Evolutionary conservation across 2,329 filamentous ascomycete genomes (phyloP), one percentile per base, ranked within the genome.

Genomic region (Claviceps arundinis): DNA sequence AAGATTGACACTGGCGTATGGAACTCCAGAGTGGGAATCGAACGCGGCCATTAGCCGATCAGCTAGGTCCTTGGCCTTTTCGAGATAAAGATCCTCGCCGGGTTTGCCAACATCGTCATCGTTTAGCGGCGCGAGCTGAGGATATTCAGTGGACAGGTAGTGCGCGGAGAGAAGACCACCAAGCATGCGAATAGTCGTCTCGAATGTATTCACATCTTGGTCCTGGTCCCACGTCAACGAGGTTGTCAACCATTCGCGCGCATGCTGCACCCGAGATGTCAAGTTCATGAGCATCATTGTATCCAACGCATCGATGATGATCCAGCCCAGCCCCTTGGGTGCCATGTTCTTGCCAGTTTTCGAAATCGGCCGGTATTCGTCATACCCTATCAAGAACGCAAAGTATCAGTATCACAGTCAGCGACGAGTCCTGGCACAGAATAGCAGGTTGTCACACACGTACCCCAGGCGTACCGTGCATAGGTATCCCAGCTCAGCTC

Each of bases 231-330:
- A 97, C 11, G 82, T 84, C 56, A 97, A 70, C 7, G 82, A 82
- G 4, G 81, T 84, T 1, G 87, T 77, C 47, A 98, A 81, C 93
- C 93, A 98, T 63, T 95, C 80, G 52, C 91, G 78, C 30, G 93
- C 91, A 62, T 94, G 83, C 40, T 82, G 77, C 41, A 98, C 77
- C 56, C 90, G 83, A 37, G 82, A 85, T 14, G 91, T 97, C 57
- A 95, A 75, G 66, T 97, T 97, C 93, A 98, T 98, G 55, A 98
- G 75, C 72, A 98, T 98, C 76, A 97, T 80, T 1, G 93, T 98
- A 68, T 98, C 93, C 56, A 98, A 73, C 13, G 91, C 83, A 70
- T 98, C 93, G 53, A 98, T 85, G 56, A 98, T 96, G 62, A 97
- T 97, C 93, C 94, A 98, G 34, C 93, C 93, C 69, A 98, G 77